Percentiles rank a stretch among this genome's conserved stretches.
Evolutionary conservation across 2,329 filamentous ascomycete species (phyloP).

Genomic region (Xylariomycetidae sp.): DNA sequence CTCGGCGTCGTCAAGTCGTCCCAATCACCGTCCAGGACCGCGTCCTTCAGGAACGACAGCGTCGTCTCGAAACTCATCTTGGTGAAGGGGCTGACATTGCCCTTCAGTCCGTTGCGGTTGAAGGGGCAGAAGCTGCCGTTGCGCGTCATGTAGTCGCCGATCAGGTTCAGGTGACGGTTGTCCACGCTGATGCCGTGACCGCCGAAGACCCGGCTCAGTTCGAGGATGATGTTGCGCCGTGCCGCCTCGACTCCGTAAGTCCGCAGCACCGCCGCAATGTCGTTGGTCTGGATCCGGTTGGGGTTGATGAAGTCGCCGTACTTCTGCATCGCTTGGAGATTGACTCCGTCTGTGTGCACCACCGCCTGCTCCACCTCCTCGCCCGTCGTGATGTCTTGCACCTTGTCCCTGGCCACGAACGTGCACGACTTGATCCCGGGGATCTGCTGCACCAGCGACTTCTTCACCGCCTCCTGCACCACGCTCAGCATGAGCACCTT

Average conservation of each 20-base stretch:
- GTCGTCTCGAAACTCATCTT: constrained; percentile 99
- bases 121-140: constrained; percentile 85
- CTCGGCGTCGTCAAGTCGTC: constrained; percentile 84
- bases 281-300: constrained; percentile 83
- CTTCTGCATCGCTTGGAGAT: constrained; percentile 84
- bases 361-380: constrained; percentile 45
- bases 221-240: constrained; percentile 76
- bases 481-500: constrained; percentile 92
- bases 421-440: constrained; percentile 68
- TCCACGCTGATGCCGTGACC: constrained; percentile 92
- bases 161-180: constrained; percentile 86
- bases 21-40: constrained; percentile 82
- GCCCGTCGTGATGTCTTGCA: constrained; percentile 40
- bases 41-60: constrained; percentile 85
- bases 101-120: constrained; percentile 80
- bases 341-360: constrained; percentile 78
- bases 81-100: constrained; percentile 84
- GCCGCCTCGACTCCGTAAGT: constrained; percentile 93
- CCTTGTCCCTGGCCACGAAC: constrained; percentile 54
- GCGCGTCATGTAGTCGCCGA: constrained; percentile 97
- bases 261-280: constrained; percentile 76
- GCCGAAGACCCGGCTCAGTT: constrained; percentile 79
- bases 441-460: constrained; percentile 83
- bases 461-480: constrained; percentile 72
- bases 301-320: constrained; percentile 82